Evolutionary conservation across 2,329 filamentous ascomycete species (phyloP), one percentile per base, ranked within the genome.

Genomic region (Sclerotinia subarctica): DNA sequence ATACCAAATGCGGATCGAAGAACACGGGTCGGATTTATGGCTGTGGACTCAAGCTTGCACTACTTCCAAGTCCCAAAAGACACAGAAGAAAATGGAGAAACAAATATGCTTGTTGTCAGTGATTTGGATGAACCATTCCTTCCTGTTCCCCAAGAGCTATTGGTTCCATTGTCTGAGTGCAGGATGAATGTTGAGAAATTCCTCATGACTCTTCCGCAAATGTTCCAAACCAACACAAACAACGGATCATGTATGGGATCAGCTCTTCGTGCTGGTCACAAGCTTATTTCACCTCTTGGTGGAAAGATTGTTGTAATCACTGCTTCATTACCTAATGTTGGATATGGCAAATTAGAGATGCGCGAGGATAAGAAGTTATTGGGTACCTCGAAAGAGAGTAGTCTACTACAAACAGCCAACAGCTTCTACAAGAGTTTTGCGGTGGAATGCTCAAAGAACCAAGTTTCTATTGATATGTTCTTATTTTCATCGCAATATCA

Each of bases 351-450:
- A 81, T 87, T 96, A 67, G 93, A 96, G 49, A 91, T 96, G 88
- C 87, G 95, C 75, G 94, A 98, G 80, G 94, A 99, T 80, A 97
- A 97, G 84, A 97, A 97, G 81, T 81, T 96, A 21, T 83, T 99
- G 32, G 95, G 95, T 47, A 99, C 95, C 1, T 93, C 90, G 73
- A 97, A 97, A 79, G 95, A 99, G 78, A 93, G 87, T 72, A 84
- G 86, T 70, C 85, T 99, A 44, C 82, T 99, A 64, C 94, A 98
- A 78, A 97, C 95, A 0, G 91, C 88, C 52, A 97, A 93, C 82
- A 93, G 92, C 77, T 99, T 98, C 80, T 99, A 98, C 85, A 99
- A 99, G 84, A 96, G 92, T 76, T 99, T 99, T 76, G 95, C 95
- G 0, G 95, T 99, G 3, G 95, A 99, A 78, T 99, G 95, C 80